Base-by-base conservation (phyloP, 1,139 yeast species). In the Blastobotrys persicus region DNA sequence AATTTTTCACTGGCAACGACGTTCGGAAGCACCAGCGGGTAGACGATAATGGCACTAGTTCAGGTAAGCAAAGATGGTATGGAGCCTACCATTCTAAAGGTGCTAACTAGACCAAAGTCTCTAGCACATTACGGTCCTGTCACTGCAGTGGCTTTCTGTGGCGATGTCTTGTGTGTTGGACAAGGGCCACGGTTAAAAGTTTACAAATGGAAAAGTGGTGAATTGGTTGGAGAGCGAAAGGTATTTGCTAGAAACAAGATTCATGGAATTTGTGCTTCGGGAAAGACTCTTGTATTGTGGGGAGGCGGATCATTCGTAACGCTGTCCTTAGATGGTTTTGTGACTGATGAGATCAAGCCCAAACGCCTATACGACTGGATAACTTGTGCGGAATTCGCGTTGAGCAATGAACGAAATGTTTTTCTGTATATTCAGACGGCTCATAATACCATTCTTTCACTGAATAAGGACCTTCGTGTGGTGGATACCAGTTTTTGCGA, bases 361-460 rank as follows among this genome's bases (percentile, higher is more conserved):
- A 56, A 62, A 2, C 89, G 85, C 57, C 71, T 71, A 49, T 78
- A 80, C 51, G 96, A 89, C 65, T 89, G 97, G 96, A 81, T 91
- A 52, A 75, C 81, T 32, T 69, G 81, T 19, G 77, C 79, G 13
- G 81, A 75, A 46, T 82, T 85, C 57, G 68, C 71, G 47, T 54
- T 64, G 20, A 66, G 72, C 45, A 68, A 67, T 0, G 55, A 64
- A 2, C 63, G 69, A 2, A 59, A 78, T 14, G 20, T 37, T 1
- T 31, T 40, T 26, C 31, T 59, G 0, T 79, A 78, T 56, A 61
- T 88, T 19, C 73, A 89, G 49, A 88, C 91, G 0, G 88, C 97
- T 1, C 97, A 91, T 64, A 91, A 92, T 63, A 76, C 79, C 35
- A 79, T 92, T 1, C 67, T 81, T 41, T 66, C 74, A 20, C 63